Conservation (phyloP, 306 rosid species). For the Betula pendula region DNA sequence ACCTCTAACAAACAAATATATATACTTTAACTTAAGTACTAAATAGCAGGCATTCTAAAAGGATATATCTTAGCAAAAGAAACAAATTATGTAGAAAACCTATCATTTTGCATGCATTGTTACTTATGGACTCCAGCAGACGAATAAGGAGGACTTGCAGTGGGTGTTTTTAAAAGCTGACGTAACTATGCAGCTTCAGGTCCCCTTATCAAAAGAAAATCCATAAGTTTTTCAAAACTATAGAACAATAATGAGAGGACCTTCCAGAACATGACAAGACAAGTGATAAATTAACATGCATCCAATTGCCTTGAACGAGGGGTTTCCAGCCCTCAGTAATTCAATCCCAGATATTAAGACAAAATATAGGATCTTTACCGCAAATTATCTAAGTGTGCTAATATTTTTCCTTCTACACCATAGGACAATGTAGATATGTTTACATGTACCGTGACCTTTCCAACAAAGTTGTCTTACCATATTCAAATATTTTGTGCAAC, state of each 20-base stretch:
- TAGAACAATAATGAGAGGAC: not conserved
- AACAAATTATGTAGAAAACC: not conserved
- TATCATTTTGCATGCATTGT: not conserved
- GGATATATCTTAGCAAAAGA: not conserved
- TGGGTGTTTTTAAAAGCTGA: not conserved
- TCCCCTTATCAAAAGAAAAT: not conserved
- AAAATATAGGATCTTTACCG: not conserved
- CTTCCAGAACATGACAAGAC: not conserved
- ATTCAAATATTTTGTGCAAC: not conserved
- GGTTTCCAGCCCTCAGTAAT: not conserved
- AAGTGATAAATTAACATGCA: not conserved
- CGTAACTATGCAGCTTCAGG: not conserved
- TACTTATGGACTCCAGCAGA: conserved; percentile 15
- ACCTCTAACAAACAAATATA: not conserved
- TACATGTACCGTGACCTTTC: not conserved
- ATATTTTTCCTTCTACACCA: not conserved
- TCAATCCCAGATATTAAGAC: not conserved
- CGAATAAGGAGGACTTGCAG: conserved; percentile 3
- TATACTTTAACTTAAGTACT: not conserved
- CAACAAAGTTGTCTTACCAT: not conserved
- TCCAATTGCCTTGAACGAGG: not conserved
- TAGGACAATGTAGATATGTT: not conserved
- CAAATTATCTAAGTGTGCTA: not conserved
- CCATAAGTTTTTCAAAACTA: conserved; percentile 2
- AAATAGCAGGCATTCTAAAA: not conserved